Conservation (phyloP, 352 stramenopile species). For the Pythium utonaiense region DNA sequence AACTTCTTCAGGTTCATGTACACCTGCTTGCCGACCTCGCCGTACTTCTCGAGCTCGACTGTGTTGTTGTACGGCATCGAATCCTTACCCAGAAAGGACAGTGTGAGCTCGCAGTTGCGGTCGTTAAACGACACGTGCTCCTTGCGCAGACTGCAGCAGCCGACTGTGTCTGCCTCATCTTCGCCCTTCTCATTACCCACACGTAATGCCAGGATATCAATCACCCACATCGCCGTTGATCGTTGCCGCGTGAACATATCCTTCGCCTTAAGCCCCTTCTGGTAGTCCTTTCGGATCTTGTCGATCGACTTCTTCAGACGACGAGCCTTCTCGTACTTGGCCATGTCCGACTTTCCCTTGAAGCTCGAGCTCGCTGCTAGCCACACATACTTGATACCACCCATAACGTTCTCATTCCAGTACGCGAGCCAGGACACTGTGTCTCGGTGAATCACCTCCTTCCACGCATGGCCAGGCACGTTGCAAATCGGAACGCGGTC, state of each 20-base stretch:
- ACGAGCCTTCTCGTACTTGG: conserved; percentile 99
- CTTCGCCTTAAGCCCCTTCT: conserved; percentile 84
- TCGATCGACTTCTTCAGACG: conserved; percentile 97
- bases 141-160: conserved; percentile 98
- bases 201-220: conserved; percentile 99
- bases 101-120: conserved; percentile 92
- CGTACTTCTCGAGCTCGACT: conserved; percentile 93
- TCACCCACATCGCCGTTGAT: conserved; percentile 99
- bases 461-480: conserved; percentile 95
- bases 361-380: conserved; percentile 97
- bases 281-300: conserved; percentile 92
- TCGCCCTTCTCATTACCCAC: conserved; percentile 99
- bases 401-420: conserved; percentile 99
- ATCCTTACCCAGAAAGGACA: conserved; percentile 99
- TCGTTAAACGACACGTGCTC: conserved; percentile 98
- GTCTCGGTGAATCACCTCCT: conserved; percentile 94
- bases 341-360: conserved; percentile 98
- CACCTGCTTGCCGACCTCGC: conserved; percentile 87
- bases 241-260: conserved; percentile 92
- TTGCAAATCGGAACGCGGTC: conserved; percentile 90
- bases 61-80: conserved; percentile 99
- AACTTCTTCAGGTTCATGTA: conserved; percentile 97
- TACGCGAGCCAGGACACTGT: conserved; percentile 91
- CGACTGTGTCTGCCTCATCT: conserved; percentile 98
- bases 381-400: conserved; percentile 99